Evolutionary conservation across 106 monocot species (phyloP).

Genomic region (Dendrobium officinale): DNA sequence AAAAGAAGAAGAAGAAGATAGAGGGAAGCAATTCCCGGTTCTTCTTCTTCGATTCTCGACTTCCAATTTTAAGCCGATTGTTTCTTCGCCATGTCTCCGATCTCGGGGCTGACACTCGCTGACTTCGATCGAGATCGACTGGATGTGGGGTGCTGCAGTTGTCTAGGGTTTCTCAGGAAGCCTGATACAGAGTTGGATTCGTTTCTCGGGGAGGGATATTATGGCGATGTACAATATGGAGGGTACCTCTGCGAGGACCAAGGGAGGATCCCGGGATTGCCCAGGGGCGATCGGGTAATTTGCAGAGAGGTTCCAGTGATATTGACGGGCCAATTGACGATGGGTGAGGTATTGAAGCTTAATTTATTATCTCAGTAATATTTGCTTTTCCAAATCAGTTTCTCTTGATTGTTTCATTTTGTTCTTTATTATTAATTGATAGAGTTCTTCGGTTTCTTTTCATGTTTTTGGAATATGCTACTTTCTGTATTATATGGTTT

Average conservation of each 20-base stretch:
- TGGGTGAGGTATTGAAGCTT: constrained; percentile 12
- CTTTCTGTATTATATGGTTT: neutral
- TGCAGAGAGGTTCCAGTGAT: constrained; percentile 24
- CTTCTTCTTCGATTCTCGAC: neutral
- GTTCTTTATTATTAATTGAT: neutral
- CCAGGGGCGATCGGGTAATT: constrained; percentile 17
- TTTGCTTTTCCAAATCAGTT: neutral
- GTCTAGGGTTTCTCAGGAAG: constrained; percentile 25
- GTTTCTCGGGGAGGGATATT: constrained; percentile 1
- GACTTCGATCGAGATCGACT: constrained; percentile 15
- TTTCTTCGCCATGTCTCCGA: neutral
- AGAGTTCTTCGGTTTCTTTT: neutral
- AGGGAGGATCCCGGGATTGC: neutral
- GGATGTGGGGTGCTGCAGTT: constrained; percentile 31
- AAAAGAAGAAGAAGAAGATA: neutral
- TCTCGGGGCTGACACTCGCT: constrained; percentile 9
- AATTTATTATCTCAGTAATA: neutral
- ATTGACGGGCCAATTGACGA: constrained; percentile 8
- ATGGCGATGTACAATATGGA: neutral
- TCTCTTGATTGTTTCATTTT: too few relatives aligned
- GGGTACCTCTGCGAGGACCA: constrained; percentile 7
- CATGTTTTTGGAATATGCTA: neutral
- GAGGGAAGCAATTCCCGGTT: neutral
- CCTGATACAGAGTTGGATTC: constrained; percentile 15
- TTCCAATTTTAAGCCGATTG: neutral